Evolutionary conservation across 345 rosid species (phyloP).

Genomic region (Orychophragmus violaceus): DNA sequence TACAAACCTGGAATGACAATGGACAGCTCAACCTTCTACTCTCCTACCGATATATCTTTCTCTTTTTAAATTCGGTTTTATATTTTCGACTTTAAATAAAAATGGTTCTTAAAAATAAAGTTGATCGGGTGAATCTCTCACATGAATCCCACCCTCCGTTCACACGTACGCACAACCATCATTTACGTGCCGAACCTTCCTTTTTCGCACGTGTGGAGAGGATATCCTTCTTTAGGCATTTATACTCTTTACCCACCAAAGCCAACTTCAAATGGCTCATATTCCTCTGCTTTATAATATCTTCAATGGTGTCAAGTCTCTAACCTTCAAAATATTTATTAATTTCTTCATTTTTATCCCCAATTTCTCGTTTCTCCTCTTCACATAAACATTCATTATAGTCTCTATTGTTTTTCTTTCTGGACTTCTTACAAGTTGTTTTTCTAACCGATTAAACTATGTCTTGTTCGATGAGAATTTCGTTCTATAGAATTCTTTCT

Average conservation of each 20-base stretch:
- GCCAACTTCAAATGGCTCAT: conserved; percentile 17
- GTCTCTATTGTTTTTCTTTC: background rate
- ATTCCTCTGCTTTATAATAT: conserved; percentile 11
- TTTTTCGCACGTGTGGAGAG: conserved; percentile 23
- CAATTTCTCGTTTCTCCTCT: conserved; percentile 15
- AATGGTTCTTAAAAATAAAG: background rate
- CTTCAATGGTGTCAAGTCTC: conserved; percentile 18
- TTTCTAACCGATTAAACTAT: too few species aligned
- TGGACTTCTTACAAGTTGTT: background rate
- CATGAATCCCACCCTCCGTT: conserved; percentile 31
- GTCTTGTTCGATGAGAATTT: too few species aligned
- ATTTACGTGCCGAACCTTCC: conserved; percentile 26
- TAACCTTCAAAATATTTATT: conserved; percentile 13
- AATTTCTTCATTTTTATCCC: background rate
- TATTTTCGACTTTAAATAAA: background rate
- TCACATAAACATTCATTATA: background rate
- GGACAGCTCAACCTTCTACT: conserved; percentile 33
- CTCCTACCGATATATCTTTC: conserved; percentile 29
- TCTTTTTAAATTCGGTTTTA: background rate
- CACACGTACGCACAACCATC: conserved; percentile 27
- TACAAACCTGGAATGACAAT: conserved; percentile 19
- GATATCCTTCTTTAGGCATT: conserved; percentile 21
- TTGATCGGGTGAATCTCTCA: conserved; percentile 16
- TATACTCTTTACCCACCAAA: conserved; percentile 25
- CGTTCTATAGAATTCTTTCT: too few species aligned